Evolutionary conservation across 352 stramenopile species (phyloP).

Genomic region (Pythium oligandrum): DNA sequence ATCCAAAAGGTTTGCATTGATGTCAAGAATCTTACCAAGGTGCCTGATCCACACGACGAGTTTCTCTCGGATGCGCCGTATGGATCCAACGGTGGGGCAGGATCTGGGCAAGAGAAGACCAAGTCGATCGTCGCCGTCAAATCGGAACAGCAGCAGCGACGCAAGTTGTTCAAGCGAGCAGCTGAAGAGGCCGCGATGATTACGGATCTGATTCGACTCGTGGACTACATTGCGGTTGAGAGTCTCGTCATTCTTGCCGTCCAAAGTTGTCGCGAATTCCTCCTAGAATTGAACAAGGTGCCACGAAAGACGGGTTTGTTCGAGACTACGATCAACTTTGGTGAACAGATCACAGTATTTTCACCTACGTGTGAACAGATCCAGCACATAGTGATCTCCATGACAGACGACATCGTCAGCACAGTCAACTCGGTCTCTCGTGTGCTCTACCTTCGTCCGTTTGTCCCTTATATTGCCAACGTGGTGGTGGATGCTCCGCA

Average conservation of each 20-base stretch:
- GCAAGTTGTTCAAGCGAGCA: constrained; percentile 78
- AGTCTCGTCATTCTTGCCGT: constrained; percentile 85
- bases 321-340: constrained; percentile 91
- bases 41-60: constrained; percentile 51
- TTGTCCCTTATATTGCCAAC: constrained; percentile 73
- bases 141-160: constrained; percentile 81
- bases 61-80: constrained; percentile 43
- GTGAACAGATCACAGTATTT: constrained; percentile 76
- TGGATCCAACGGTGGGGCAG: constrained; percentile 11
- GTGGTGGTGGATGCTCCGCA: constrained; percentile 66
- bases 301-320: constrained; percentile 90
- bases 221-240: constrained; percentile 92
- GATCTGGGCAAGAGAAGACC: constrained; percentile 67
- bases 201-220: constrained; percentile 89
- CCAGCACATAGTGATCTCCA: constrained; percentile 81
- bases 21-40: constrained; percentile 85
- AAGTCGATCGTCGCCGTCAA: constrained; percentile 93
- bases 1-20: constrained; percentile 87
- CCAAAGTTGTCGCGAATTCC: constrained; percentile 80
- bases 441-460: constrained; percentile 86
- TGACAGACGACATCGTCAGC: constrained; percentile 87
- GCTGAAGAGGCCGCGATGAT: constrained; percentile 89
- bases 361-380: constrained; percentile 86
- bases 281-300: constrained; percentile 86
- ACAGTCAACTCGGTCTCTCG: constrained; percentile 86